phyloP scores from a whole-genome alignment of 768 basidiomycete genomes.

The Trametes coccinea region DNA sequence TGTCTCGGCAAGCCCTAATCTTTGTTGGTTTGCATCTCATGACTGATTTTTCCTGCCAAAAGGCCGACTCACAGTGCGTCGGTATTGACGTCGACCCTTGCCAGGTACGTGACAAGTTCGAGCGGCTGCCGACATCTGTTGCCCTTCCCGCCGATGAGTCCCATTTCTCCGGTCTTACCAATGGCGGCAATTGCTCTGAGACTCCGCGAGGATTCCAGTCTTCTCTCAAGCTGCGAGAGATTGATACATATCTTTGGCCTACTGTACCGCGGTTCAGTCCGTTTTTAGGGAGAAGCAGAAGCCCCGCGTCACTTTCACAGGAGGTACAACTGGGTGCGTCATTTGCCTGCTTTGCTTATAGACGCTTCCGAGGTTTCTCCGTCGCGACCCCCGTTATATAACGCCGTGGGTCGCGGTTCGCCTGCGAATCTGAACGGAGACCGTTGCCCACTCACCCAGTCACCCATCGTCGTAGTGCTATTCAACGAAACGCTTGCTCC shows the following conservation, averaged over 20 bases:
- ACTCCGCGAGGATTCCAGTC: not conserved
- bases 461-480: too few species aligned
- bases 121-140: slow-evolving; percentile 3
- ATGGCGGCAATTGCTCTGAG: not conserved
- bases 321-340: slow-evolving; percentile 1
- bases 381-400: not conserved
- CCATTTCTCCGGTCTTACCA: slow-evolving; percentile 3
- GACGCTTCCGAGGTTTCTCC: slow-evolving; percentile 18
- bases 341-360: slow-evolving; percentile 2
- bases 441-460: not conserved
- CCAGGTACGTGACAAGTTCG: not conserved
- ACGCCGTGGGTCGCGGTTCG: not conserved
- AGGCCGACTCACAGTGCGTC: not conserved
- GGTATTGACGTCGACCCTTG: not conserved
- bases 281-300: not conserved
- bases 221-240: not conserved
- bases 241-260: not conserved
- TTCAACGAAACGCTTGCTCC: not conserved
- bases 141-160: slow-evolving; percentile 1
- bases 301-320: not conserved
- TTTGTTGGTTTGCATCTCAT: not conserved
- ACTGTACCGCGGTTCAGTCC: not conserved
- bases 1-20: too few species aligned
- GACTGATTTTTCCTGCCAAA: slow-evolving; percentile 2
- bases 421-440: not conserved